Evolutionary conservation across 306 rosid species (phyloP).

Genomic region (Dalbergia oliveri): DNA sequence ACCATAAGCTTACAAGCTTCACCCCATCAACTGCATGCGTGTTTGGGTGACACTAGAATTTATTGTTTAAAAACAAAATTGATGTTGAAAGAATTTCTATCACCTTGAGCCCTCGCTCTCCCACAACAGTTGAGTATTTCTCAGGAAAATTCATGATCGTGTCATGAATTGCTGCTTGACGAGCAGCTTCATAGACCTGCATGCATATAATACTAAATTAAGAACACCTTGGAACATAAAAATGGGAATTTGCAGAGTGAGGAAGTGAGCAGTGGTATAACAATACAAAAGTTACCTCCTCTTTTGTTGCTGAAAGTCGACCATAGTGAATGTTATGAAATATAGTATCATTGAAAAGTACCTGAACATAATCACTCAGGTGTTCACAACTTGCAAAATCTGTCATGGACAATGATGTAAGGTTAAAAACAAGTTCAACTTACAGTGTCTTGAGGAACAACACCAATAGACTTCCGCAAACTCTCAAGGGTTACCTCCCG

Average conservation of each 20-base stretch:
- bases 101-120: slow-evolving; percentile 99
- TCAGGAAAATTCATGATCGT: slow-evolving; percentile 91
- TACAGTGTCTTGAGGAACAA: slow-evolving; percentile 99
- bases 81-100: slow-evolving; percentile 32
- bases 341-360: slow-evolving; percentile 93
- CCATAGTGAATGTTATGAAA: slow-evolving; percentile 96
- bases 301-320: slow-evolving; percentile 81
- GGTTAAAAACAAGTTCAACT: slow-evolving; percentile 41
- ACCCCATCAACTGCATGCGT: neutral
- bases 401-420: slow-evolving; percentile 15
- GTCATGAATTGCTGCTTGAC: slow-evolving; percentile 90
- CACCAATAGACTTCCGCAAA: slow-evolving; percentile 85
- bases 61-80: no score
- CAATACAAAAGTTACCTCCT: slow-evolving; percentile 72
- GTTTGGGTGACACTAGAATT: no score
- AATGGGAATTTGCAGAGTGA: slow-evolving; percentile 30
- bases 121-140: slow-evolving; percentile 84
- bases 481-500: slow-evolving; percentile 84
- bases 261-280: slow-evolving; percentile 33
- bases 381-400: slow-evolving; percentile 46
- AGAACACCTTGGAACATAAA: slow-evolving; percentile 44
- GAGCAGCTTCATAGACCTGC: slow-evolving; percentile 95
- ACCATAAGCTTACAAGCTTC: neutral
- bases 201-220: slow-evolving; percentile 37
- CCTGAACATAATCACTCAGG: slow-evolving; percentile 66